Evolutionary conservation across 257 asterid genomes (phyloP).

Genomic region (Lycium barbarum): DNA sequence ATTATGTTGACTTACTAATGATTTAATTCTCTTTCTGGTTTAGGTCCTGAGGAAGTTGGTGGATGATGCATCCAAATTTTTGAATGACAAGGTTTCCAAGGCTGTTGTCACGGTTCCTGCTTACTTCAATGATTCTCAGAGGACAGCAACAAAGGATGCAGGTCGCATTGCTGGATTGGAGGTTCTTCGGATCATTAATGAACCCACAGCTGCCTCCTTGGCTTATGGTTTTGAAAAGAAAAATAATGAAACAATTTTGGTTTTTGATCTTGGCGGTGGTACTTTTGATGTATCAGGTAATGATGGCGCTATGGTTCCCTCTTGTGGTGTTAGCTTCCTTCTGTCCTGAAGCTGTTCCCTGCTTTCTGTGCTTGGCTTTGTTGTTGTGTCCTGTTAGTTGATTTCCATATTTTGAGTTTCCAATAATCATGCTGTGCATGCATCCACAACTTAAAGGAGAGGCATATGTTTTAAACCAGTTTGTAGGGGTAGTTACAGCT

Average conservation of each 20-base stretch:
- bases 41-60: slow-evolving; percentile 94
- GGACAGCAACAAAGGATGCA: slow-evolving; percentile 95
- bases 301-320: background rate
- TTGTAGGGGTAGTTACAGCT: background rate
- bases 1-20: background rate
- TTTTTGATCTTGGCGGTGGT: slow-evolving; percentile 93
- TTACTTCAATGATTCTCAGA: slow-evolving; percentile 90
- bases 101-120: slow-evolving; percentile 98
- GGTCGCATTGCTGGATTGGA: slow-evolving; percentile 94
- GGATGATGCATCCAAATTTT: slow-evolving; percentile 93
- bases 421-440: background rate
- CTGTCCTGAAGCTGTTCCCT: background rate
- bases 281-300: slow-evolving; percentile 94
- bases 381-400: background rate
- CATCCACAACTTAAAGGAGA: background rate
- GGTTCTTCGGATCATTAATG: slow-evolving; percentile 86
- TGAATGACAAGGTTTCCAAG: slow-evolving; percentile 89
- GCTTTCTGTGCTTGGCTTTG: background rate
- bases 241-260: slow-evolving; percentile 80
- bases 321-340: background rate
- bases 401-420: background rate
- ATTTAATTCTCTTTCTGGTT: slow-evolving; percentile 24
- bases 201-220: slow-evolving; percentile 93
- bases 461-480: background rate
- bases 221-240: slow-evolving; percentile 95